Conservation (phyloP, 208 protist species). For the Naegleria lovaniensis region DNA sequence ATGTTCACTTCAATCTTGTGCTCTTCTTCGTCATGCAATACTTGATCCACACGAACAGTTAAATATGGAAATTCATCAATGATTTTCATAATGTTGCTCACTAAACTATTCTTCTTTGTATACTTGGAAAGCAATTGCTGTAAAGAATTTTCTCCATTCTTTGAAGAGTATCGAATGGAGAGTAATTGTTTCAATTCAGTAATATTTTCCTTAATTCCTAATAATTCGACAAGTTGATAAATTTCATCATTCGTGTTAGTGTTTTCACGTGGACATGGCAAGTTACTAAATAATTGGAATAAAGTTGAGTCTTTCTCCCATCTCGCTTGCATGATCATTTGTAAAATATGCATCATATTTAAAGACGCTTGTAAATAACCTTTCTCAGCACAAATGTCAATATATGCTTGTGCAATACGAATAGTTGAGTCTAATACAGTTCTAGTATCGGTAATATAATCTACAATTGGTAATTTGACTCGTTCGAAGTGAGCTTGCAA, state of each 20-base stretch:
- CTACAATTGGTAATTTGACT: conserved; percentile 81
- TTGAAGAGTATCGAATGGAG: background rate
- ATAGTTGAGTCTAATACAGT: conserved; percentile 93
- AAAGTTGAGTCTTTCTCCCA: conserved; percentile 74
- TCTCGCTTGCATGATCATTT: conserved; percentile 85
- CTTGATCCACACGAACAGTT: background rate
- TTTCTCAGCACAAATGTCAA: conserved; percentile 86
- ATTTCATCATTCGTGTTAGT: background rate
- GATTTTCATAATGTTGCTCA: background rate
- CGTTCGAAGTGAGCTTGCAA: conserved; percentile 94
- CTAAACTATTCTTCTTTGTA: background rate
- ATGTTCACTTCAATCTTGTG: conserved; percentile 4
- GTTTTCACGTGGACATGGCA: conserved; percentile 20
- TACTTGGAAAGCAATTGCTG: background rate
- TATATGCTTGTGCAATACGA: conserved; percentile 73
- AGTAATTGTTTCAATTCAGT: conserved; percentile 19
- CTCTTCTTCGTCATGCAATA: conserved; percentile 22
- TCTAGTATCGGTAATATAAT: conserved; percentile 96
- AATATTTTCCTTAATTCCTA: conserved; percentile 20
- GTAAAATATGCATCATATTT: conserved; percentile 77
- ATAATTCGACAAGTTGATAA: conserved; percentile 30
- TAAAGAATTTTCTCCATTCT: background rate
- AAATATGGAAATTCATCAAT: background rate
- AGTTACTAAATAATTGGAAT: conserved; percentile 56
- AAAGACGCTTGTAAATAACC: conserved; percentile 77